Evolutionary conservation across 257 asterid species (phyloP), one percentile per base, ranked within the genome.

Genomic region (Solanum pinnatisectum): DNA sequence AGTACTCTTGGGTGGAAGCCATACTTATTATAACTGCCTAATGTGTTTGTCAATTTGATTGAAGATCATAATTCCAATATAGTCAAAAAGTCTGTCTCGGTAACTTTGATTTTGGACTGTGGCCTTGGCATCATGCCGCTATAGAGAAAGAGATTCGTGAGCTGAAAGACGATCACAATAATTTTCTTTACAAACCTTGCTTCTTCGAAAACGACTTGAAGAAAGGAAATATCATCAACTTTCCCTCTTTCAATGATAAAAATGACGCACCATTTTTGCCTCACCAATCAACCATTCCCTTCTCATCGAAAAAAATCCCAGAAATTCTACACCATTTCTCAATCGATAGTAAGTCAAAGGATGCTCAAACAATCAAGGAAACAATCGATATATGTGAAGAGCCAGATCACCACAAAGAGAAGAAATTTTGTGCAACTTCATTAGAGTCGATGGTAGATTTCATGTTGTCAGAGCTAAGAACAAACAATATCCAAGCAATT

Each of bases 261-360:
- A 33, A 35, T 49, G 52, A 20, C 5, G 88, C 68, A 32, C 52
- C 33, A 12, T 87, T 52, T 86, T 77, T 81, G 70, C 90, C 90
- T 15, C 88, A 88, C 14, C 30, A 46, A 70, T 40, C 46, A 33
- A 37, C 90, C n/a, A 78, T 84, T 73, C 91, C 86, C 36, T 88
- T 89, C 85, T 59, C 89, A 3, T 88, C 84, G 1, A 23, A 42
- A 32, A 86, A 63, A 78, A 16, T 84, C 12, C 88, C 72, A 2
- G 87, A 88, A 52, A 87, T 87, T 70, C 27, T 84, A 4, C 83
- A 67, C 7, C 10, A 49, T 60, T 87, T 86, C n/a, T 87, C 87
- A 13, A 88, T 88, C 11, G 37, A 70, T 33, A 71, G 86, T 15
- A 65, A 44, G 27, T 79, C 87, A 22, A 65, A 35, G 25, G 70